phyloP scores from a whole-genome alignment of 2,329 filamentous ascomycete species.

The Thielaviopsis cerberus region DNA sequence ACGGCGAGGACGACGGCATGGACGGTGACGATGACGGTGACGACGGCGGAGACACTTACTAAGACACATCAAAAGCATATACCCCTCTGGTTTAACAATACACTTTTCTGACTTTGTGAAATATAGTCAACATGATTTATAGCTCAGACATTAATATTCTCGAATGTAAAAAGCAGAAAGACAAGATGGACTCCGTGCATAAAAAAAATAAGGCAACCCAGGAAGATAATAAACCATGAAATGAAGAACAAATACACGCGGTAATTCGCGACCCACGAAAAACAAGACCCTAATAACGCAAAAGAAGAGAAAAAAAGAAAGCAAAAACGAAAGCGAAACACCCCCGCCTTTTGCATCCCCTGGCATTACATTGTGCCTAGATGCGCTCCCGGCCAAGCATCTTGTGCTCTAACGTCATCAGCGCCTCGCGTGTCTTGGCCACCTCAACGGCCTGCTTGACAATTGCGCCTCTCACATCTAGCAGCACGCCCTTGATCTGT shows the following conservation, averaged over 20 bases:
- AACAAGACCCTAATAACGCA: neutral
- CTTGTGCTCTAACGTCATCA: conserved; percentile 24
- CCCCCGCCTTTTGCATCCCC: neutral
- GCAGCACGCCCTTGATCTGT: conserved; percentile 21
- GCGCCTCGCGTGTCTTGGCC: conserved; percentile 24
- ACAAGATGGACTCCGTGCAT: neutral
- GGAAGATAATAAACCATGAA: conserved; percentile 4
- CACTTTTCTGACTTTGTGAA: neutral
- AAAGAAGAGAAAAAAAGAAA: neutral
- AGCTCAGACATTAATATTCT: neutral
- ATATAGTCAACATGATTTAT: neutral
- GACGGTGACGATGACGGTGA: conserved; percentile 35
- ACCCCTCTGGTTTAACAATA: neutral
- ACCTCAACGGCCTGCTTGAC: conserved; percentile 25
- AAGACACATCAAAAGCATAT: neutral
- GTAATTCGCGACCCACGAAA: neutral
- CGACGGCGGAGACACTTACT: conserved; percentile 11
- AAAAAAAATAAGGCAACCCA: neutral
- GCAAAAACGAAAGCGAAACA: no score
- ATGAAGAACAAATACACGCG: neutral
- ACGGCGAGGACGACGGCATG: conserved; percentile 34
- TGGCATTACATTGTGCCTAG: neutral
- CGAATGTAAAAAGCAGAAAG: neutral
- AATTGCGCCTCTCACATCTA: conserved; percentile 24
- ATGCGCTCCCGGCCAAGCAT: conserved; percentile 16